Base-by-base conservation (phyloP, 768 basidiomycete species). In the Phlebiopsis flavidoalba region DNA sequence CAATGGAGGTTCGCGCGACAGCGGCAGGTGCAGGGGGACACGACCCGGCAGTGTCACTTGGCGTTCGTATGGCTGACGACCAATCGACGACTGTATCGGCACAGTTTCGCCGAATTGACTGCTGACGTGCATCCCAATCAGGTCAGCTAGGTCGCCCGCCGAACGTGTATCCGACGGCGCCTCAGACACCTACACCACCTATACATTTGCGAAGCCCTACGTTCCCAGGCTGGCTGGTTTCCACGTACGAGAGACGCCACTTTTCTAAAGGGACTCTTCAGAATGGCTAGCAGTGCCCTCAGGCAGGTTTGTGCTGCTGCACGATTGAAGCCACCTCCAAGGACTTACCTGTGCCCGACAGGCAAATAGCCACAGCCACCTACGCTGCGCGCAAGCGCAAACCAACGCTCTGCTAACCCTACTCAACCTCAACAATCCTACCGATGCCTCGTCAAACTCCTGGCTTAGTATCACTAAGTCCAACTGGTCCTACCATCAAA, bases 371-470 rank as follows among this genome's bases (percentile, higher is more conserved):
- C 53, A 69, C 82, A n/a, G 8, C 70, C 81, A 46, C 70, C 77
- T 49, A 91, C 93, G 2, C 80, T 99, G 51, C 93, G 97, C n/a
- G 67, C 88, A 93, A 71, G 82, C 87, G 3, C 97, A 98, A 75
- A 94, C 93, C 14, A 80, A 83, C 63, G 89, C 95, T 2, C 79
- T 99, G 40, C 82, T 95, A 26, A 81, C 87, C 14, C 77, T 99
- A 31, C 85, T 99, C 65, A 95, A 93, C 72, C 84, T 98, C 66
- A 93, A 94, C 71, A 79, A 83, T 43, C 77, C 87, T 14, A 63
- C 79, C 7, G 81, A 86, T 53, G 40, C 76, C 26, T 54, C 76
- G 43, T 62, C 69, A 14, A 65, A 72, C 4, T 60, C 74, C 22
- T 54, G 59, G 3, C 47, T 68, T 3, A 70, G 77, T 24, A 72